These are phyloP conservation scores for Dioscorea alata DNA, from an alignment of 106 monocot genomes.

Conservation along the genomic window DNA sequence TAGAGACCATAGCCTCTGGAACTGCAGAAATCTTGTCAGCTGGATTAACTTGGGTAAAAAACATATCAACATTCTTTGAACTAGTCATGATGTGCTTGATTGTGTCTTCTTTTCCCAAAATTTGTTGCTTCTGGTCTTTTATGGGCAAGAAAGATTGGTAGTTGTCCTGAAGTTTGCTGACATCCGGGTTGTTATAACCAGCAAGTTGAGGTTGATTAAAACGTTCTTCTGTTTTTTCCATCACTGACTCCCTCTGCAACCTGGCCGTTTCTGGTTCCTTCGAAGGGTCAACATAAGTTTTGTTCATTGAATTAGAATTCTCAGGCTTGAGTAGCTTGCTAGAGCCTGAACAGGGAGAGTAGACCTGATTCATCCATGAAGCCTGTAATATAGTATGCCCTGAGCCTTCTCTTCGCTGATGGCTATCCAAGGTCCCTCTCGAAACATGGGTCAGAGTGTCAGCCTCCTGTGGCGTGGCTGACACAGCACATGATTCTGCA, in stretches of 20 bases:
- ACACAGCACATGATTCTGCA: conserved; percentile 19
- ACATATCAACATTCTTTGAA: conserved; percentile 28
- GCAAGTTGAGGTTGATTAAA: conserved; percentile 14
- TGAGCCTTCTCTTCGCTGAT: conserved; percentile 8
- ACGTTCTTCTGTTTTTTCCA: conserved; percentile 12
- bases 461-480: conserved; percentile 14
- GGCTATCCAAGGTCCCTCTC: conserved; percentile 12
- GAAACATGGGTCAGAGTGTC: conserved; percentile 11
- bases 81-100: conserved; percentile 13
- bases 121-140: conserved; percentile 24
- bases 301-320: conserved; percentile 5
- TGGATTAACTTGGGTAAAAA: conserved; percentile 18
- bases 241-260: conserved; percentile 13
- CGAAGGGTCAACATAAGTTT: conserved; percentile 13
- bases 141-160: conserved; percentile 11
- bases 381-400: conserved; percentile 25
- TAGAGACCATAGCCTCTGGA: conserved; percentile 15
- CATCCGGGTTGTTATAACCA: conserved; percentile 14
- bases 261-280: conserved; percentile 21
- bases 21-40: conserved; percentile 20
- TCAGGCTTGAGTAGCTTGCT: conserved; percentile 19
- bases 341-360: conserved; percentile 14
- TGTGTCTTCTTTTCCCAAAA: conserved; percentile 25
- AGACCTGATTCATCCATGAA: conserved; percentile 24
- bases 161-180: conserved; percentile 11